Percentiles rank a stretch among this genome's conserved stretches.
These are phyloP conservation scores for Obba rivulosa DNA, from an alignment of 768 basidiomycete species.

Conservation along the genomic window DNA sequence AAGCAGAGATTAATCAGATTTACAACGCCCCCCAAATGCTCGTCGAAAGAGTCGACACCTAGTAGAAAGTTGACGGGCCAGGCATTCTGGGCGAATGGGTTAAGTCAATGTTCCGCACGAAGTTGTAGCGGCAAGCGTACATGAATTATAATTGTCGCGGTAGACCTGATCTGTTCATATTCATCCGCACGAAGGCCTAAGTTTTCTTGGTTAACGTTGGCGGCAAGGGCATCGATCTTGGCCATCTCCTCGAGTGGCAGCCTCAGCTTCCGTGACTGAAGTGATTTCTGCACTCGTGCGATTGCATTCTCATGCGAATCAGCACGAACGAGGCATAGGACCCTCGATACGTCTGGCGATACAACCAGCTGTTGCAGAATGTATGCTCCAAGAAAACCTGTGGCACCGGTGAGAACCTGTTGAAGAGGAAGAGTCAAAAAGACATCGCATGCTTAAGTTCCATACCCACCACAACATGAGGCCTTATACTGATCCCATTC, in stretches of 20 bases:
- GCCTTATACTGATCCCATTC: too few species aligned
- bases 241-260: constrained; percentile 8
- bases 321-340: constrained; percentile 50
- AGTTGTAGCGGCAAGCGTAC: constrained; percentile 17
- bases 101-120: background rate
- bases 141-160: constrained; percentile 43
- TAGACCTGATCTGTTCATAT: constrained; percentile 30
- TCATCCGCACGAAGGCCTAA: constrained; percentile 35
- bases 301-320: constrained; percentile 38
- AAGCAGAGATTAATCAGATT: constrained; percentile 48
- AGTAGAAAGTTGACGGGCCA: constrained; percentile 56
- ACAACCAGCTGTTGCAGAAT: constrained; percentile 41
- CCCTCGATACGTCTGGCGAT: constrained; percentile 30
- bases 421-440: background rate
- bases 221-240: constrained; percentile 37
- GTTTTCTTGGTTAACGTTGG: constrained; percentile 34
- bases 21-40: constrained; percentile 43
- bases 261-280: constrained; percentile 31
- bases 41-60: constrained; percentile 38
- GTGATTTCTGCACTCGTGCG: constrained; percentile 35
- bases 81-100: constrained; percentile 34
- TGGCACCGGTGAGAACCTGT: constrained; percentile 45
- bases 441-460: background rate
- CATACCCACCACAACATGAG: background rate
- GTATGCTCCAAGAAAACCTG: constrained; percentile 51